phyloP scores from a whole-genome alignment of 768 basidiomycete species.

The Suillus americanus region DNA sequence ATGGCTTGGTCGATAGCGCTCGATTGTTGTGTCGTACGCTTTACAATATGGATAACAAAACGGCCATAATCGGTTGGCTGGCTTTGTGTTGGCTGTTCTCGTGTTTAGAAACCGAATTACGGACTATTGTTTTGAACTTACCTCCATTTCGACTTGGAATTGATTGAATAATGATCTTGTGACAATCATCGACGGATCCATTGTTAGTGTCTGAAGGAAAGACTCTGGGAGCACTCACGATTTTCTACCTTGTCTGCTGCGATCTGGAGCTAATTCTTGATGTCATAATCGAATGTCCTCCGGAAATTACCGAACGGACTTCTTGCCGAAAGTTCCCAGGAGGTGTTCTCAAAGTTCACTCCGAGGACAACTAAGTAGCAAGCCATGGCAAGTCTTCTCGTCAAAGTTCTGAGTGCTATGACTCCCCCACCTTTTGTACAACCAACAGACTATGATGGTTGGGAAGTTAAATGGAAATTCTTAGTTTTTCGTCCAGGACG shows the following conservation, averaged over 20 bases:
- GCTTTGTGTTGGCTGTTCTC: constrained; percentile 26
- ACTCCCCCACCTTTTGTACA: constrained; percentile 59
- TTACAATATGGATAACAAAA: constrained; percentile 57
- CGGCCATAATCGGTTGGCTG: constrained; percentile 59
- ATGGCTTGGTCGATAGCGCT: constrained; percentile 57
- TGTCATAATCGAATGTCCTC: background rate
- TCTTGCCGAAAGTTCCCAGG: constrained; percentile 3
- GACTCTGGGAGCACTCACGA: background rate
- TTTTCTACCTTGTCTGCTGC: background rate
- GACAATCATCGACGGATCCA: constrained; percentile 25
- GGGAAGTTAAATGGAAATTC: constrained; percentile 70
- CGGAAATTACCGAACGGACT: constrained; percentile 9
- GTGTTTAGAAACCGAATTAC: constrained; percentile 1
- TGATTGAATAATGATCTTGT: constrained; percentile 20
- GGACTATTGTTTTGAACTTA: constrained; percentile 15
- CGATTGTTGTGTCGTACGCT: constrained; percentile 46
- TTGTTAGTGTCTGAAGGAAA: constrained; percentile 8
- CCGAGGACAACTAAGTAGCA: background rate
- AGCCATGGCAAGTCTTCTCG: constrained; percentile 12
- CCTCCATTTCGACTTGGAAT: constrained; percentile 32
- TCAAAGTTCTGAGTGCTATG: constrained; percentile 30
- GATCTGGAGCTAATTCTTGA: background rate
- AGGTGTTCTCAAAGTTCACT: background rate
- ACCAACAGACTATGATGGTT: constrained; percentile 65
- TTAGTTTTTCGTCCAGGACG: constrained; percentile 81